A percentile compares a stretch with the other conserved stretches of the same genome.
Evolutionary conservation across 2,329 filamentous ascomycete species (phyloP).

Genomic region (Microcyclospora pomicola): DNA sequence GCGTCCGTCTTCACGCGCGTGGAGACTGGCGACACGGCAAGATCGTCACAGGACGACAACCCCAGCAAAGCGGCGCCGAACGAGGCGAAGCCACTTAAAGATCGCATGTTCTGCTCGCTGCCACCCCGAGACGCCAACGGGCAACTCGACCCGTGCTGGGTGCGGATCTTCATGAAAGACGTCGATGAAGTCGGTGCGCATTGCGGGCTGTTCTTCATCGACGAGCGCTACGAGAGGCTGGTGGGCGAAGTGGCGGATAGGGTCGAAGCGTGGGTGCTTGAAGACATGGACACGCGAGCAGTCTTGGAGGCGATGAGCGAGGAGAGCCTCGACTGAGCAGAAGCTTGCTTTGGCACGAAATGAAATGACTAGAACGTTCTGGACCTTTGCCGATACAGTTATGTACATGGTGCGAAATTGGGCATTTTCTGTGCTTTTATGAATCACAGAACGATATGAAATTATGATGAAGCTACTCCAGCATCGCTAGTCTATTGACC

Average conservation of each 20-base stretch:
- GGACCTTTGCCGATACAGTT: too few relatives aligned
- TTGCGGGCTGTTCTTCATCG: slow-evolving; percentile 64
- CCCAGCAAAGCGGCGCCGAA: slow-evolving; percentile 9
- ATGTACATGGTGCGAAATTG: too few relatives aligned
- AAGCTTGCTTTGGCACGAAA: too few relatives aligned
- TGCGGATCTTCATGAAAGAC: slow-evolving; percentile 64
- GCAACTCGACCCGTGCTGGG: slow-evolving; percentile 56
- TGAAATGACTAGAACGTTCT: too few relatives aligned
- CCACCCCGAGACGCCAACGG: slow-evolving; percentile 45
- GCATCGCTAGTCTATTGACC: too few relatives aligned
- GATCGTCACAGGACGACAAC: slow-evolving; percentile 2
- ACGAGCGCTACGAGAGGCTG: slow-evolving; percentile 32
- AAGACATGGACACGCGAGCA: slow-evolving; percentile 2
- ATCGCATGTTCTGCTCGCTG: slow-evolving; percentile 67
- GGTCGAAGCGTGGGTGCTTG: slow-evolving; percentile 23
- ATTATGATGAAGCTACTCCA: too few relatives aligned
- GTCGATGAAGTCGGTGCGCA: slow-evolving; percentile 80
- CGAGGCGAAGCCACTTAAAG: slow-evolving; percentile 31
- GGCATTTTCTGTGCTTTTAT: too few relatives aligned
- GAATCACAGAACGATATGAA: too few relatives aligned
- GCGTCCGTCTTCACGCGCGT: not conserved
- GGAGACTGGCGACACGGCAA: not conserved
- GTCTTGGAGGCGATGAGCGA: too few relatives aligned
- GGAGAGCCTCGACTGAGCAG: too few relatives aligned
- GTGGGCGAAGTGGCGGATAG: slow-evolving; percentile 24